These are phyloP conservation scores for Fusarium devonianum DNA, from an alignment of 2,329 filamentous ascomycete species.

Conservation along the genomic window DNA sequence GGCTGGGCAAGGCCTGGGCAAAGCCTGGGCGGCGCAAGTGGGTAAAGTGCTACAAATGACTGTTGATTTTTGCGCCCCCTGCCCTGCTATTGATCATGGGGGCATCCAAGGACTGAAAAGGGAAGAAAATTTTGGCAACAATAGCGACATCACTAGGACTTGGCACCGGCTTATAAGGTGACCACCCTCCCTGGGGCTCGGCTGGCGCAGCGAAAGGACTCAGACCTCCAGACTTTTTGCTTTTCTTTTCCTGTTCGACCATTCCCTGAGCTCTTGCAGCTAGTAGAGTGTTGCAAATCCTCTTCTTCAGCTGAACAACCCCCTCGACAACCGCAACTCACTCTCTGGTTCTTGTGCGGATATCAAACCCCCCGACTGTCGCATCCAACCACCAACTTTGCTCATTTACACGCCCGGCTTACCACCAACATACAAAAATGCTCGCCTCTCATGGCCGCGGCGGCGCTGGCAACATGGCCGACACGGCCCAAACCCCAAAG, in stretches of 20 bases:
- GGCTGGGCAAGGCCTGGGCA: too few relatives aligned
- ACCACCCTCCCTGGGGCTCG: slow-evolving; percentile 12
- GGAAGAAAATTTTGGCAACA: slow-evolving; percentile 20
- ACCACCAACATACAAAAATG: slow-evolving; percentile 43
- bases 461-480: slow-evolving; percentile 78
- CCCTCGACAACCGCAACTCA: too few relatives aligned
- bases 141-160: slow-evolving; percentile 34
- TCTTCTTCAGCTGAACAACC: too few relatives aligned
- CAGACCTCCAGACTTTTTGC: not conserved
- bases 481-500: slow-evolving; percentile 59
- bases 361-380: too few relatives aligned
- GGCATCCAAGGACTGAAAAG: slow-evolving; percentile 23
- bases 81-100: slow-evolving; percentile 33
- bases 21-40: too few relatives aligned
- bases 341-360: too few relatives aligned
- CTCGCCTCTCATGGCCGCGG: slow-evolving; percentile 76
- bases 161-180: slow-evolving; percentile 35
- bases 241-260: not conserved
- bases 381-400: not conserved
- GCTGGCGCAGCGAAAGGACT: not conserved
- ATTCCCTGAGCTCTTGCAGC: not conserved
- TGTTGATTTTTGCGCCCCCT: slow-evolving; percentile 16
- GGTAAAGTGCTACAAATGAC: too few relatives aligned
- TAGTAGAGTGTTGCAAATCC: too few relatives aligned
- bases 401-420: not conserved